These are phyloP conservation scores for Phytophthora parvispora DNA, from an alignment of 352 stramenopile species.

Conservation along the genomic window DNA sequence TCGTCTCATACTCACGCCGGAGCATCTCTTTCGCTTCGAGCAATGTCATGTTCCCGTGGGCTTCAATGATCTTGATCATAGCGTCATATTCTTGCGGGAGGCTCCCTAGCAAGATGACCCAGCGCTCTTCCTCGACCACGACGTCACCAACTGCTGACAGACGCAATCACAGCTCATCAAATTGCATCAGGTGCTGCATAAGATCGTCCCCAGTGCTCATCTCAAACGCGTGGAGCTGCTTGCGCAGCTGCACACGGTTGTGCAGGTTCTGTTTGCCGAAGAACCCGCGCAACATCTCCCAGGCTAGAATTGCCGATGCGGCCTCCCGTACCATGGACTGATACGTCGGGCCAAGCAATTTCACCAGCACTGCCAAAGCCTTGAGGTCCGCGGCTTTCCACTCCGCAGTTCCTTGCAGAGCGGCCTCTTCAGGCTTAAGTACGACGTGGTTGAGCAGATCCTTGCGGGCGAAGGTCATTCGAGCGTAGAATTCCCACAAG, in stretches of 20 bases:
- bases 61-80: neutral
- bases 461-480: neutral
- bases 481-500: neutral
- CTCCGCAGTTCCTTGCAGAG: neutral
- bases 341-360: neutral
- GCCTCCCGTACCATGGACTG: neutral
- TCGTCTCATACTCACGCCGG: neutral
- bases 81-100: neutral
- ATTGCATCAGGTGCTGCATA: neutral
- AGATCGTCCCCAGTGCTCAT: neutral
- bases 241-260: slow-evolving; percentile 2
- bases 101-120: neutral
- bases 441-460: neutral
- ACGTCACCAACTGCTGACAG: neutral
- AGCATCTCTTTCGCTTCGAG: slow-evolving; percentile 2
- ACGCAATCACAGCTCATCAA: neutral
- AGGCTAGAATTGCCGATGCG: neutral
- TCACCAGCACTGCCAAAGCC: neutral
- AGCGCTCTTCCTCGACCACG: neutral
- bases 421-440: neutral
- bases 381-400: neutral
- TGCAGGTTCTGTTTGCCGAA: neutral
- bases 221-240: neutral
- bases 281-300: neutral
- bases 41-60: neutral